These are phyloP conservation scores for Colletotrichum magnum DNA, from an alignment of 2,329 filamentous ascomycete genomes.

Conservation along the genomic window DNA sequence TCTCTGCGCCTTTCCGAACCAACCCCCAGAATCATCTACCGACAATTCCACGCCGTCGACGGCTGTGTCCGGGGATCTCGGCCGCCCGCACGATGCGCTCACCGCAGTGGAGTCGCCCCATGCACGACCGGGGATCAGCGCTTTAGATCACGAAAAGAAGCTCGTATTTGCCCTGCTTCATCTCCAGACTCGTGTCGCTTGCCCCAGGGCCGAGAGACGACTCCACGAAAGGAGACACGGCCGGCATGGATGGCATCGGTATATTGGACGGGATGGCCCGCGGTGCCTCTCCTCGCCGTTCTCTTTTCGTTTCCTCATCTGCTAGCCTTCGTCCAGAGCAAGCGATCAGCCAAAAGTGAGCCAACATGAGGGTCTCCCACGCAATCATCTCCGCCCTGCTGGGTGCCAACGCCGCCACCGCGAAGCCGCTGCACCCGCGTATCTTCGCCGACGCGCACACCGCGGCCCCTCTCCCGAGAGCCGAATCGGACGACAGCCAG, in stretches of 20 bases:
- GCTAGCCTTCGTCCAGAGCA: conserved; percentile 6
- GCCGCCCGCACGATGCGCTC: background rate
- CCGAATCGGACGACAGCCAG: background rate
- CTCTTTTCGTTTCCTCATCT: background rate
- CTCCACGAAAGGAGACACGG: conserved; percentile 6
- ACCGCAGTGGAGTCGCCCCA: conserved; percentile 14
- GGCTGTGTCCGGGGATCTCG: conserved; percentile 14
- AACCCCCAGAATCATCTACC: background rate
- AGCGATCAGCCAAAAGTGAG: conserved; percentile 10
- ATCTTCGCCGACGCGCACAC: background rate
- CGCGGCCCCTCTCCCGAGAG: background rate
- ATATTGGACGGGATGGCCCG: background rate
- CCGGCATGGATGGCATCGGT: background rate
- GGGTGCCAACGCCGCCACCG: conserved; percentile 7
- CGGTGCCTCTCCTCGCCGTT: background rate
- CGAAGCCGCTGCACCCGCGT: conserved; percentile 28
- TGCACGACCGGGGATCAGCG: conserved; percentile 26
- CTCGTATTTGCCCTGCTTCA: conserved; percentile 35
- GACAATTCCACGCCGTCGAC: background rate
- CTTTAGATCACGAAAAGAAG: conserved; percentile 24
- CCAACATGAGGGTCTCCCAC: conserved; percentile 23
- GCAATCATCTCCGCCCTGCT: conserved; percentile 20
- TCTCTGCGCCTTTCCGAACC: background rate
- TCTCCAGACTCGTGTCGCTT: conserved; percentile 21
- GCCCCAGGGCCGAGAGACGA: background rate